A percentile compares a stretch with the other conserved stretches of the same genome.
Evolutionary conservation across 495 filamentous ascomycete genomes (phyloP).

Genomic region (Podospora pseudocomata): DNA sequence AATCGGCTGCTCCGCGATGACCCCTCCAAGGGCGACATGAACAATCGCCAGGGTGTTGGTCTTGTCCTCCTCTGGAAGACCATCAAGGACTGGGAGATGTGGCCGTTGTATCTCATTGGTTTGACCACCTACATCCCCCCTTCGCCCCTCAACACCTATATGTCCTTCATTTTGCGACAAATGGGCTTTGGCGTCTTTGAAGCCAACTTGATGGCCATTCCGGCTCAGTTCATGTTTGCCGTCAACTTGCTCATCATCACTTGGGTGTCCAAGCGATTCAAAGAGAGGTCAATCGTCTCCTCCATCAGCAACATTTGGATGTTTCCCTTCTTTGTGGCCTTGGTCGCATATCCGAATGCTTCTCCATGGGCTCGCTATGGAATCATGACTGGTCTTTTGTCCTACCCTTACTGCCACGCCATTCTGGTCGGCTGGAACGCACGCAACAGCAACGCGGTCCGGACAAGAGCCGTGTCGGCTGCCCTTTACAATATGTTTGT

Average conservation of each 20-base stretch:
- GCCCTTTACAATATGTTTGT: conserved; percentile 49
- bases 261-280: conserved; percentile 51
- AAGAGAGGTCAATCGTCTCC: conserved; percentile 52
- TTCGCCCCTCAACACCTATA: conserved; percentile 42
- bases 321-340: conserved; percentile 50
- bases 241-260: conserved; percentile 45
- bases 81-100: conserved; percentile 54
- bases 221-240: conserved; percentile 44
- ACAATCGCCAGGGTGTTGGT: conserved; percentile 54
- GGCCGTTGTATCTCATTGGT: conserved; percentile 57
- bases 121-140: conserved; percentile 52
- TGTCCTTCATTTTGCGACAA: conserved; percentile 48
- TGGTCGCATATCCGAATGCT: conserved; percentile 41
- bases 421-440: conserved; percentile 59
- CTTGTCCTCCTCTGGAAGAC: conserved; percentile 45
- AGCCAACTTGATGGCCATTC: conserved; percentile 53
- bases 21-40: conserved; percentile 61
- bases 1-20: conserved; percentile 63
- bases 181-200: conserved; percentile 54
- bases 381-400: conserved; percentile 50
- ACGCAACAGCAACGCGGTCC: conserved; percentile 58
- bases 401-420: conserved; percentile 60
- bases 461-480: conserved; percentile 57
- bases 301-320: conserved; percentile 54
- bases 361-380: conserved; percentile 52